These are phyloP conservation scores for Microbotryum silenes-acaulis DNA, from an alignment of 1,284 basidiomycete genomes.

Conservation along the genomic window DNA sequence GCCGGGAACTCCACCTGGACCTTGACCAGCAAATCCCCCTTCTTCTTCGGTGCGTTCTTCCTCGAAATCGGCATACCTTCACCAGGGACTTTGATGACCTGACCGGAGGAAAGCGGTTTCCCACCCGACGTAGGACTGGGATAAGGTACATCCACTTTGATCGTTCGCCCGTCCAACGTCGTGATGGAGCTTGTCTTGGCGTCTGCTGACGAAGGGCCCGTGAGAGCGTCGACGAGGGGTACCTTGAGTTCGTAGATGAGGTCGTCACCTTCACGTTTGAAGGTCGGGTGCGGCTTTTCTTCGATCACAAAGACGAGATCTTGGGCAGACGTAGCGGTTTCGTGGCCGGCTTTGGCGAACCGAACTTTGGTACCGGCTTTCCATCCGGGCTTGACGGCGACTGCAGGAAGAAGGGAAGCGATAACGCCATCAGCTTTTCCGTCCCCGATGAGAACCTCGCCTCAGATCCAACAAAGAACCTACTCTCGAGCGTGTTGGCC, in stretches of 20 bases:
- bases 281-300: constrained; percentile 73
- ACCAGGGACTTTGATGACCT: constrained; percentile 59
- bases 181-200: constrained; percentile 48
- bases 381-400: constrained; percentile 66
- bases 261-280: constrained; percentile 72
- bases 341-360: constrained; percentile 80
- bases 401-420: not conserved
- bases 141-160: constrained; percentile 60
- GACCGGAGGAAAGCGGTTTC: constrained; percentile 59
- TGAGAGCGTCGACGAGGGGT: constrained; percentile 75
- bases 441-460: not conserved
- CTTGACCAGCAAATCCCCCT: constrained; percentile 72
- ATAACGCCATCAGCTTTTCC: not conserved
- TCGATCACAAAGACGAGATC: constrained; percentile 80
- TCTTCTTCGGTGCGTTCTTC: constrained; percentile 59
- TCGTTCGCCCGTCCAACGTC: constrained; percentile 66
- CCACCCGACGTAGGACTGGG: constrained; percentile 44
- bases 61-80: constrained; percentile 86
- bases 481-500: constrained; percentile 65
- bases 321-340: constrained; percentile 57
- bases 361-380: constrained; percentile 77
- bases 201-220: constrained; percentile 41
- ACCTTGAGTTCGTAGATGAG: constrained; percentile 57
- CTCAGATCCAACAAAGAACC: not conserved
- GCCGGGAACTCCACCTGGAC: constrained; percentile 82